Evolutionary conservation across 352 stramenopile species (phyloP).

Genomic region (Globisporangium nunn): DNA sequence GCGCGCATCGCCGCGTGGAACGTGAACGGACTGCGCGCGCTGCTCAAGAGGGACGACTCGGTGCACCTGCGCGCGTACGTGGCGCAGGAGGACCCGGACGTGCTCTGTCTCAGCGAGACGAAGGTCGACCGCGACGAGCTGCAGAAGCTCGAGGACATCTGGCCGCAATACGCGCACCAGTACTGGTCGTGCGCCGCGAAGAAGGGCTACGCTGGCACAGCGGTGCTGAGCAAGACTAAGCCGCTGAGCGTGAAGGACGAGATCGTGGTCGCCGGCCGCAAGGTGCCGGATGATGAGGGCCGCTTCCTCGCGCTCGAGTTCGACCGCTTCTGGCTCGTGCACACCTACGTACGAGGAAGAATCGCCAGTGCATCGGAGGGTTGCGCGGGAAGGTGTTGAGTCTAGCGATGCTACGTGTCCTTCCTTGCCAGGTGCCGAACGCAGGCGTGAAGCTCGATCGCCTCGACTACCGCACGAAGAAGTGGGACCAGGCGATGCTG

Average conservation of each 20-base stretch:
- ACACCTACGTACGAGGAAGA: slow-evolving; percentile 50
- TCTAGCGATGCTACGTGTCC: no score
- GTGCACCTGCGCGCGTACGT: slow-evolving; percentile 69
- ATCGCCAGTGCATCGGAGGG: no score
- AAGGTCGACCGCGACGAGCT: slow-evolving; percentile 76
- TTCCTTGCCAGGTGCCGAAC: slow-evolving; percentile 41
- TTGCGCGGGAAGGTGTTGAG: no score
- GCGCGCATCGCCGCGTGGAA: slow-evolving; percentile 70
- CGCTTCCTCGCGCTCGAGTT: slow-evolving; percentile 78
- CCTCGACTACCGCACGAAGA: slow-evolving; percentile 56
- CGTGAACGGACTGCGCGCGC: slow-evolving; percentile 73
- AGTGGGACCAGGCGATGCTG: slow-evolving; percentile 77
- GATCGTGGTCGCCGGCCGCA: slow-evolving; percentile 38
- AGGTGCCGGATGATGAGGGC: slow-evolving; percentile 58
- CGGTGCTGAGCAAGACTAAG: slow-evolving; percentile 65
- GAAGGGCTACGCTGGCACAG: slow-evolving; percentile 76
- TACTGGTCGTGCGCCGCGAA: slow-evolving; percentile 73
- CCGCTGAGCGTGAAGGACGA: slow-evolving; percentile 64
- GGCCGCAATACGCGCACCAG: slow-evolving; percentile 70
- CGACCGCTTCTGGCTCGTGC: slow-evolving; percentile 72
- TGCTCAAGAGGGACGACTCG: slow-evolving; percentile 66
- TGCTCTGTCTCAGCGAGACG: slow-evolving; percentile 82
- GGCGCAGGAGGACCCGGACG: slow-evolving; percentile 68
- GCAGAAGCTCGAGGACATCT: slow-evolving; percentile 61
- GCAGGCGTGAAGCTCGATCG: slow-evolving; percentile 65